Evolutionary conservation across 2,329 filamentous ascomycete species (phyloP).

Genomic region (Orbilia javanica): DNA sequence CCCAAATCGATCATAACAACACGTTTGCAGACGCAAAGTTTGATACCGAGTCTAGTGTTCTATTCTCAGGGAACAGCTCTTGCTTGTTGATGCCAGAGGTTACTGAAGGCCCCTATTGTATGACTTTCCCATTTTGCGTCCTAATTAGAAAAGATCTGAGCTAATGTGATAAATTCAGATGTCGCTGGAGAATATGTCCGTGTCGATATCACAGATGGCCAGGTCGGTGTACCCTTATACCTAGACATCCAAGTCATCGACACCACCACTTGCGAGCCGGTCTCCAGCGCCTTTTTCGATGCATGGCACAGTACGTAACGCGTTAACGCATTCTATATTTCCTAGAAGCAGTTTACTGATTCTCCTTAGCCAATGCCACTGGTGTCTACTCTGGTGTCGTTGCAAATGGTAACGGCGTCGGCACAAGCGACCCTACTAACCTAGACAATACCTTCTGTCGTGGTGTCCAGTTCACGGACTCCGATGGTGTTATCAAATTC

Average conservation of each 20-base stretch:
- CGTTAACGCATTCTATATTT: not conserved
- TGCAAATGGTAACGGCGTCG: conserved; percentile 66
- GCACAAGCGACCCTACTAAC: conserved; percentile 60
- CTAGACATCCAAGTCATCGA: conserved; percentile 71
- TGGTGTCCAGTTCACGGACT: conserved; percentile 66
- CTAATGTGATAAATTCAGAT: conserved; percentile 62
- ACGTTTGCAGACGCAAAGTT: conserved; percentile 60
- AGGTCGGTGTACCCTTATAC: conserved; percentile 68
- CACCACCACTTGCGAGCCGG: conserved; percentile 70
- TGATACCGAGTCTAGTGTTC: conserved; percentile 61
- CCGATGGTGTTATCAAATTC: conserved; percentile 67
- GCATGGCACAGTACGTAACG: conserved; percentile 69
- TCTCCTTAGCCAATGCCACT: conserved; percentile 65
- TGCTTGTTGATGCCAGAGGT: conserved; percentile 65
- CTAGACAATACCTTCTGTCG: conserved; percentile 66
- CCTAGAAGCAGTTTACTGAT: conserved; percentile 27
- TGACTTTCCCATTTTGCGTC: not conserved
- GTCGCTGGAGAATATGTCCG: conserved; percentile 69
- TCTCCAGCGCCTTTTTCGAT: conserved; percentile 69
- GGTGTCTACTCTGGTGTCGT: conserved; percentile 69
- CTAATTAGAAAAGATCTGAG: conserved; percentile 59
- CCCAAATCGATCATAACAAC: conserved; percentile 63
- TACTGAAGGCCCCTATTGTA: conserved; percentile 67
- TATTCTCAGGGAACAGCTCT: conserved; percentile 67
- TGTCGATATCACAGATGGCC: conserved; percentile 67